Conservation (phyloP, 805 yeast genomes). For the Starmera dryadoides region DNA sequence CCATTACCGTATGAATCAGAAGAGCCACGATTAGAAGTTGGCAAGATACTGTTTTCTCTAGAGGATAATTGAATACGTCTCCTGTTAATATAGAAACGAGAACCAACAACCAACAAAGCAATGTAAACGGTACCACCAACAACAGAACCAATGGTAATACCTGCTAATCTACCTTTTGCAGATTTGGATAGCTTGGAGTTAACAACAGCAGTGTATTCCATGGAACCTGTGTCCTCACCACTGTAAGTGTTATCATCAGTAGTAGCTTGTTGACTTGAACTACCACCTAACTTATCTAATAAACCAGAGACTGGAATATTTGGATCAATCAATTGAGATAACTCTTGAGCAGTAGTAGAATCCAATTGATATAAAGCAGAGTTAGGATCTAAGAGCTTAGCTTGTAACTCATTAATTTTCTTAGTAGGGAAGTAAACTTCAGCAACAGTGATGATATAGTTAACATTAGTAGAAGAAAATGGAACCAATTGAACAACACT, state of each 20-base stretch:
- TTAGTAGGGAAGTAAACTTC: conserved; percentile 70
- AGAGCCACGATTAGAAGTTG: conserved; percentile 8
- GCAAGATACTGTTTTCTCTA: conserved; percentile 10
- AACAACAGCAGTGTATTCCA: conserved; percentile 19
- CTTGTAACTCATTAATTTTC: conserved; percentile 41
- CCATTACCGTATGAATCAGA: conserved; percentile 11
- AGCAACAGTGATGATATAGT: conserved; percentile 81
- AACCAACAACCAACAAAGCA: conserved; percentile 47
- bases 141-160: conserved; percentile 77
- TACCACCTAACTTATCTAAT: conserved; percentile 4
- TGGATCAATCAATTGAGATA: conserved; percentile 68
- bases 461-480: conserved; percentile 44
- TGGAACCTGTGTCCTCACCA: conserved; percentile 18
- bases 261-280: conserved; percentile 9
- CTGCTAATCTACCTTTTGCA: conserved; percentile 48
- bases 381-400: conserved; percentile 37
- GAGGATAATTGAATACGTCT: conserved; percentile 12
- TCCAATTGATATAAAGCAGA: conserved; percentile 59
- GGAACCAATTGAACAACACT: conserved; percentile 71
- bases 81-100: conserved; percentile 37
- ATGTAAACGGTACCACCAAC: conserved; percentile 68
- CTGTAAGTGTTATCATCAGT: conserved; percentile 9
- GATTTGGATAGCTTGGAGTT: conserved; percentile 16
- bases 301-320: conserved; percentile 52
- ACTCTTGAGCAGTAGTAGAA: conserved; percentile 42